These are phyloP conservation scores for Noccaea caerulescens DNA, from an alignment of 345 rosid genomes.

Conservation along the genomic window DNA sequence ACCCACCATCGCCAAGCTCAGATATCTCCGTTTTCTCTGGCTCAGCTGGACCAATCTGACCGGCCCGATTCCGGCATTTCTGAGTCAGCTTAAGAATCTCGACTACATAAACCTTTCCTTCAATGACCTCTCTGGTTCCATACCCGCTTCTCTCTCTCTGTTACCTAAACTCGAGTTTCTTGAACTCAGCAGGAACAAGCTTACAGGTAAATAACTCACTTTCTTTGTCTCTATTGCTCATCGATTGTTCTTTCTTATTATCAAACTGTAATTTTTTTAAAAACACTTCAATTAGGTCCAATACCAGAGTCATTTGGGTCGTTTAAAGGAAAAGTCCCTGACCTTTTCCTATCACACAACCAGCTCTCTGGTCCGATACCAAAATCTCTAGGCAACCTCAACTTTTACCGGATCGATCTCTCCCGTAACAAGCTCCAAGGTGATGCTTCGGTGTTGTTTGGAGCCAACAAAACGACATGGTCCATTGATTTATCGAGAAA, in stretches of 20 bases:
- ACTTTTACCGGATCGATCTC: conserved; percentile 54
- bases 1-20: conserved; percentile 61
- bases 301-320: conserved; percentile 67
- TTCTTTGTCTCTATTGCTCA: background rate
- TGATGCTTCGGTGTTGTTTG: conserved; percentile 69
- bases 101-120: conserved; percentile 57
- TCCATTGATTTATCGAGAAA: conserved; percentile 62
- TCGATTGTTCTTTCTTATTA: background rate
- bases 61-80: conserved; percentile 54
- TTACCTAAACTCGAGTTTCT: conserved; percentile 44
- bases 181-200: conserved; percentile 26
- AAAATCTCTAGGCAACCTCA: conserved; percentile 52
- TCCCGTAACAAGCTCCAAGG: conserved; percentile 68
- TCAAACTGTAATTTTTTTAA: background rate
- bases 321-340: conserved; percentile 40
- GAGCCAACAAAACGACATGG: conserved; percentile 51
- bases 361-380: conserved; percentile 66
- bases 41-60: conserved; percentile 59
- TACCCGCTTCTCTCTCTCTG: conserved; percentile 54
- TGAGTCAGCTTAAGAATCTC: conserved; percentile 53
- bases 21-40: conserved; percentile 51
- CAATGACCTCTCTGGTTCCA: conserved; percentile 59
- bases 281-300: conserved; percentile 37
- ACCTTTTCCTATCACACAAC: conserved; percentile 64
- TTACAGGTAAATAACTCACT: conserved; percentile 9